Percentiles rank a stretch among this genome's conserved stretches.
These are phyloP conservation scores for Rossbeevera mucosa DNA, from an alignment of 768 basidiomycete genomes.

Conservation along the genomic window DNA sequence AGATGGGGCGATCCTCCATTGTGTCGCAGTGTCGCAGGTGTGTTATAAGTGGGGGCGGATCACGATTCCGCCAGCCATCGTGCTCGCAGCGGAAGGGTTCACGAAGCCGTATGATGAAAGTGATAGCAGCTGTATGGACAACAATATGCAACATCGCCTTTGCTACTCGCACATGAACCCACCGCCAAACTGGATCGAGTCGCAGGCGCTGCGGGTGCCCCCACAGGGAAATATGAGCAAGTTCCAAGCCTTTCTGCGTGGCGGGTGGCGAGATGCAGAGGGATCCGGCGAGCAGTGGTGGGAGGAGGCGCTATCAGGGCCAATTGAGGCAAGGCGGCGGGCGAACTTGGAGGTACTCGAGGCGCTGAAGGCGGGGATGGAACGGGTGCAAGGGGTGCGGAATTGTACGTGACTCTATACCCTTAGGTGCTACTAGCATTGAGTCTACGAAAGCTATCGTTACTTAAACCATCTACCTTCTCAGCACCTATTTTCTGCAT, in stretches of 20 bases:
- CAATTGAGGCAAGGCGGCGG: constrained; percentile 37
- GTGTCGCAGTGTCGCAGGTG: constrained; percentile 55
- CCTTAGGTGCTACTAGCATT: background rate
- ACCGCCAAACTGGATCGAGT: constrained; percentile 26
- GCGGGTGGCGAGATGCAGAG: constrained; percentile 55
- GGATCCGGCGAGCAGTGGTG: constrained; percentile 56
- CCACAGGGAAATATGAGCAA: constrained; percentile 18
- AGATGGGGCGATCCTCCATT: constrained; percentile 58
- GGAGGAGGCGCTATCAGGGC: constrained; percentile 53
- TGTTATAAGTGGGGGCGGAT: constrained; percentile 72
- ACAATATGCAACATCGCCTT: background rate
- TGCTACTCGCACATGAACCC: constrained; percentile 32
- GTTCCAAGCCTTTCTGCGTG: constrained; percentile 42
- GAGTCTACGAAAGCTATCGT: background rate
- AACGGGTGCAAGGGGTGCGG: constrained; percentile 12
- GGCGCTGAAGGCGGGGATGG: constrained; percentile 21
- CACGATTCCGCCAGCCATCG: constrained; percentile 65
- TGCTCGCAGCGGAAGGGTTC: constrained; percentile 59
- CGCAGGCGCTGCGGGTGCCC: constrained; percentile 19
- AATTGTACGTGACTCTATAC: background rate
- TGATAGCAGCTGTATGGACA: background rate
- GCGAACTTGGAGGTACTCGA: constrained; percentile 25
- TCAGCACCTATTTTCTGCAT: background rate
- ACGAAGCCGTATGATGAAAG: constrained; percentile 17
- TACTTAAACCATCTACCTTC: background rate